phyloP scores from a whole-genome alignment of 2,329 filamentous ascomycete genomes.

The Trichoderma sp. region DNA sequence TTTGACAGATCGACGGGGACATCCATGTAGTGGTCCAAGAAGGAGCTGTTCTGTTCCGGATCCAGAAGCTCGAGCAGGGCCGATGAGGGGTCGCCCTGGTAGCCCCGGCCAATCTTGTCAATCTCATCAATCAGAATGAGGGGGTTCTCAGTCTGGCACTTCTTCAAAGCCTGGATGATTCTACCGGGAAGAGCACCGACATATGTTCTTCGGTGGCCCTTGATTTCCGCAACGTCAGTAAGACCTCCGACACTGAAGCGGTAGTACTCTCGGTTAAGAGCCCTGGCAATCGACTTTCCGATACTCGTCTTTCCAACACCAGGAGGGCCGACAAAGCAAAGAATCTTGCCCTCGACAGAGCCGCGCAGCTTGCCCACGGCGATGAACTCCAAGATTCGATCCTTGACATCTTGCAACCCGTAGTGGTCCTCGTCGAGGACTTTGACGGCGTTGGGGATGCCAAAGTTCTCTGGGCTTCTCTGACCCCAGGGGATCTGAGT shows the following conservation, averaged over 20 bases:
- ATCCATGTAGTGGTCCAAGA: slow-evolving; percentile 98
- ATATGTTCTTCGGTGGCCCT: slow-evolving; percentile 94
- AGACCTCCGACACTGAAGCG: slow-evolving; percentile 96
- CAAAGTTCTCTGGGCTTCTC: slow-evolving; percentile 94
- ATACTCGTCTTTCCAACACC: slow-evolving; percentile 99
- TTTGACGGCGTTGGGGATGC: slow-evolving; percentile 83
- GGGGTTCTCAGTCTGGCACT: slow-evolving; percentile 98
- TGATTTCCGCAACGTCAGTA: slow-evolving; percentile 97
- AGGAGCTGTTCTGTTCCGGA: slow-evolving; percentile 95
- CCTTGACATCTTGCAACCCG: slow-evolving; percentile 96
- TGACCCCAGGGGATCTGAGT: slow-evolving; percentile 98
- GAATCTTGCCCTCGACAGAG: slow-evolving; percentile 96
- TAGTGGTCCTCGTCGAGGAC: slow-evolving; percentile 97
- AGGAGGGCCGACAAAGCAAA: slow-evolving; percentile 95
- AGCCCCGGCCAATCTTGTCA: slow-evolving; percentile 95
- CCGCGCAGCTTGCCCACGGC: slow-evolving; percentile 95
- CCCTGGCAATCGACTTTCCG: slow-evolving; percentile 94
- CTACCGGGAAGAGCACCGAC: slow-evolving; percentile 93
- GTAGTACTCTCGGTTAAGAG: slow-evolving; percentile 95
- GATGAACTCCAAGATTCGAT: slow-evolving; percentile 97
- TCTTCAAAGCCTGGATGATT: slow-evolving; percentile 97
- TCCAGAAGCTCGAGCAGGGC: slow-evolving; percentile 92
- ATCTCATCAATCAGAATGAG: slow-evolving; percentile 96
- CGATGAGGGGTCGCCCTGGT: slow-evolving; percentile 94
- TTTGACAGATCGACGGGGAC: slow-evolving; percentile 96